phyloP scores from a whole-genome alignment of 148 eudicot species.

The Polygonum aviculare region DNA sequence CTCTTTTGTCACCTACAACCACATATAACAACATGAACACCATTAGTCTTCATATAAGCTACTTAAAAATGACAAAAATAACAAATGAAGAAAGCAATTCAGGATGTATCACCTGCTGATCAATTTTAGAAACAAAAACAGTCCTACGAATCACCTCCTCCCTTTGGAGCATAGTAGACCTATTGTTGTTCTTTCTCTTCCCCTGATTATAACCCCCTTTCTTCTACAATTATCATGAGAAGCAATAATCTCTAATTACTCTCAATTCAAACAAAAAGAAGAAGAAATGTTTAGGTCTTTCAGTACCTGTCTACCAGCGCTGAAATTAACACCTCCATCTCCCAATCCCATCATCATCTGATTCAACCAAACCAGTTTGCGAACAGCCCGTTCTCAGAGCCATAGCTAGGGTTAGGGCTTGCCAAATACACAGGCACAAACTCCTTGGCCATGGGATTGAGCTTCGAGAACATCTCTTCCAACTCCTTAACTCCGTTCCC shows the following conservation, averaged over 20 bases:
- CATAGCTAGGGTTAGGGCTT: slow-evolving; percentile 6
- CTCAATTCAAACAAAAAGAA: neutral
- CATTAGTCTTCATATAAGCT: neutral
- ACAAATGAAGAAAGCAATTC: too few relatives aligned
- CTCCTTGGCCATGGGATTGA: slow-evolving; percentile 14
- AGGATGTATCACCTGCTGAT: slow-evolving; percentile 15
- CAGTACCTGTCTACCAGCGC: slow-evolving; percentile 6
- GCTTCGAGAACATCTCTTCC: slow-evolving; percentile 14
- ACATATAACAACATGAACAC: neutral
- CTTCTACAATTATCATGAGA: neutral
- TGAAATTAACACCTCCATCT: slow-evolving; percentile 3
- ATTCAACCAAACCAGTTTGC: too few relatives aligned
- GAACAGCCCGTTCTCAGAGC: slow-evolving; percentile 2
- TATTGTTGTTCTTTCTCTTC: slow-evolving; percentile 6
- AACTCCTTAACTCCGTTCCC: slow-evolving; percentile 4
- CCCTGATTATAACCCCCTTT: slow-evolving; percentile 8
- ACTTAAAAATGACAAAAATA: neutral
- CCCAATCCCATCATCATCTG: slow-evolving; percentile 1
- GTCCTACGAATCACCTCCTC: slow-evolving; percentile 16
- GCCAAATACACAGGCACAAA: slow-evolving; percentile 11
- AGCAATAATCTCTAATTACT: neutral
- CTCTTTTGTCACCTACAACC: slow-evolving; percentile 98
- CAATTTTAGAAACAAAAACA: slow-evolving; percentile 15
- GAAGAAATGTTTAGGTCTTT: neutral
- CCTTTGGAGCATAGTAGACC: slow-evolving; percentile 12